These are phyloP conservation scores for Globisporangium okanoganense DNA, from an alignment of 352 stramenopile genomes.

Conservation along the genomic window DNA sequence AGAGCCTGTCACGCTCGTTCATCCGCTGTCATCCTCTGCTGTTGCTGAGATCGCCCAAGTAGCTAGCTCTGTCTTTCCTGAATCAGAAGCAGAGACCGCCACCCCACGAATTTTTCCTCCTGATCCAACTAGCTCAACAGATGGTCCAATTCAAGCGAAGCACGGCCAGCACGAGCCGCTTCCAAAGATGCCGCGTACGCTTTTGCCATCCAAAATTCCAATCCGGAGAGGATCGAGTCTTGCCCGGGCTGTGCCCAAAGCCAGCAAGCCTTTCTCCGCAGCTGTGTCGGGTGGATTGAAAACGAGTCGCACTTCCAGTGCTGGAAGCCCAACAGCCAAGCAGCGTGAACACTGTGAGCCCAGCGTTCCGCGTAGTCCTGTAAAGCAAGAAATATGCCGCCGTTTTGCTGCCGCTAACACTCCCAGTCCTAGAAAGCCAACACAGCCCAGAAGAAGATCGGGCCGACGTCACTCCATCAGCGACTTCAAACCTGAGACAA, in stretches of 20 bases:
- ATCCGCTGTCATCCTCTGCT: background rate
- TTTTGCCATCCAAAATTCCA: constrained; percentile 7
- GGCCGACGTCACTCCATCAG: constrained; percentile 1
- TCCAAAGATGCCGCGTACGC: background rate
- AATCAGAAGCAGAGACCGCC: background rate
- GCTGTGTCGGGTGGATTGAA: background rate
- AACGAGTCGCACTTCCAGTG: background rate
- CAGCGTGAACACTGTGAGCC: constrained; percentile 4
- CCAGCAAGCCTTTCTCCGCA: background rate
- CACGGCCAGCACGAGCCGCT: too few species aligned
- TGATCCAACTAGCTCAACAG: background rate
- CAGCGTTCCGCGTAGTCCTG: constrained; percentile 9
- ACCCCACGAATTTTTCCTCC: background rate
- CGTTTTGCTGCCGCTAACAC: constrained; percentile 8
- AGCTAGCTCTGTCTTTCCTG: background rate
- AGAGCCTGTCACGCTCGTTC: background rate
- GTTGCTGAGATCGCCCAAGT: background rate
- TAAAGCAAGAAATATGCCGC: constrained; percentile 1
- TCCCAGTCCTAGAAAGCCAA: background rate
- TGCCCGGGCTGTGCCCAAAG: background rate
- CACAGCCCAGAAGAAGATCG: background rate
- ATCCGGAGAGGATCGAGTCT: constrained; percentile 1
- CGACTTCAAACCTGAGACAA: background rate
- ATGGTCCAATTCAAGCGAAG: background rate
- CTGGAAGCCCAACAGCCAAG: background rate